These are phyloP conservation scores for Microascus cirrosus DNA, from an alignment of 2,329 filamentous ascomycete species.

Conservation along the genomic window DNA sequence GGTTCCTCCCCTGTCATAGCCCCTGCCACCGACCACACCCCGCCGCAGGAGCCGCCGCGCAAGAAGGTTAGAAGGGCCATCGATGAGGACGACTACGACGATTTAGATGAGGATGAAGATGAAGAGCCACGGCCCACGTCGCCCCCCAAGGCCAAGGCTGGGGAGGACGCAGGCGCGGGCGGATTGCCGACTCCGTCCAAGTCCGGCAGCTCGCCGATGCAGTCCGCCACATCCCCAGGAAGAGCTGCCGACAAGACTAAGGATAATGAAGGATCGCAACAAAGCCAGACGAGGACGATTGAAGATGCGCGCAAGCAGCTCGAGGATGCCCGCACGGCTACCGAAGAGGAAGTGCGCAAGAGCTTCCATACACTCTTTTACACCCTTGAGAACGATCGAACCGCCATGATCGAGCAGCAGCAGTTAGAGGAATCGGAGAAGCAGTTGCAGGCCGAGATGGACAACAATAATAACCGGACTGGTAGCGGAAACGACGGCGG, in stretches of 20 bases:
- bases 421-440: slow-evolving; percentile 93
- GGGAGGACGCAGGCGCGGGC: slow-evolving; percentile 28
- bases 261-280: slow-evolving; percentile 14
- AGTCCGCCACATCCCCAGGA: slow-evolving; percentile 49
- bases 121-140: slow-evolving; percentile 38
- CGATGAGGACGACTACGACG: slow-evolving; percentile 77
- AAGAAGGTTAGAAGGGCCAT: slow-evolving; percentile 72
- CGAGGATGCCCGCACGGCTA: slow-evolving; percentile 83
- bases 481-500: slow-evolving; percentile 41
- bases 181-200: slow-evolving; percentile 58
- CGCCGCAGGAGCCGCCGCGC: slow-evolving; percentile 47
- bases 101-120: slow-evolving; percentile 70
- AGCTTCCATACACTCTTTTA: slow-evolving; percentile 93
- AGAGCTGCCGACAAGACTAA: slow-evolving; percentile 38
- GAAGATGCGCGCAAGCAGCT: slow-evolving; percentile 89
- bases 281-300: slow-evolving; percentile 53
- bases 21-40: slow-evolving; percentile 46
- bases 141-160: slow-evolving; percentile 33
- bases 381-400: slow-evolving; percentile 86
- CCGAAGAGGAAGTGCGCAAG: slow-evolving; percentile 77
- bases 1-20: slow-evolving; percentile 29
- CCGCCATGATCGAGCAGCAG: slow-evolving; percentile 96
- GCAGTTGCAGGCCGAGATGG: slow-evolving; percentile 92
- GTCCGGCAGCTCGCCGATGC: slow-evolving; percentile 56
- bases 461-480: slow-evolving; percentile 42